Evolutionary conservation across 2,329 filamentous ascomycete genomes (phyloP).

Genomic region (Fusarium veterinarium): DNA sequence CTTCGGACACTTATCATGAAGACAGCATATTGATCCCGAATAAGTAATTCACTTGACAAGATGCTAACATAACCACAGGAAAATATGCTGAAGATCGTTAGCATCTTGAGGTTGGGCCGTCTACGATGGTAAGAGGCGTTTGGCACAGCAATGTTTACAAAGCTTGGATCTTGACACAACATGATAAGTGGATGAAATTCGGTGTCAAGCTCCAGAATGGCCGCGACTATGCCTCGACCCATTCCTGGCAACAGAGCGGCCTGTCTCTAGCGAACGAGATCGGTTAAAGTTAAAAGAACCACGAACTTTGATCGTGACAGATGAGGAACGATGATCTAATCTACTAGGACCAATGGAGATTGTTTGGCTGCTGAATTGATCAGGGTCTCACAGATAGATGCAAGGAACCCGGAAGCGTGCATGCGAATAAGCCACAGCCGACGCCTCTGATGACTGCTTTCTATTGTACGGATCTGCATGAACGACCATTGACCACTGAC

Average conservation of each 20-base stretch:
- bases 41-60: background rate
- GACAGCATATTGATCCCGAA: background rate
- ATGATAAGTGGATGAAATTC: conserved; percentile 1
- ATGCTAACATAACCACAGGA: background rate
- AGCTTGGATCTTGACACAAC: conserved; percentile 4
- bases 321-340: conserved; percentile 4
- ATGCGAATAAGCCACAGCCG: conserved; percentile 35
- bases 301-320: conserved; percentile 3
- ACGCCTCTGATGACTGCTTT: conserved; percentile 18
- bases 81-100: background rate
- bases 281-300: conserved; percentile 16
- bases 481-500: conserved; percentile 2
- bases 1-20: background rate
- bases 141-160: conserved; percentile 2
- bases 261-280: conserved; percentile 23
- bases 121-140: conserved; percentile 10
- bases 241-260: conserved; percentile 26
- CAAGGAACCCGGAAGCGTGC: conserved; percentile 36
- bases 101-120: background rate
- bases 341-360: conserved; percentile 6
- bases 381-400: conserved; percentile 13
- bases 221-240: conserved; percentile 1
- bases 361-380: conserved; percentile 6
- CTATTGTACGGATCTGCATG: conserved; percentile 4
- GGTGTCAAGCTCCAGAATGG: conserved; percentile 1